These are phyloP conservation scores for Phenoliferia sp. DNA, from an alignment of 1,284 basidiomycete genomes.

Conservation along the genomic window DNA sequence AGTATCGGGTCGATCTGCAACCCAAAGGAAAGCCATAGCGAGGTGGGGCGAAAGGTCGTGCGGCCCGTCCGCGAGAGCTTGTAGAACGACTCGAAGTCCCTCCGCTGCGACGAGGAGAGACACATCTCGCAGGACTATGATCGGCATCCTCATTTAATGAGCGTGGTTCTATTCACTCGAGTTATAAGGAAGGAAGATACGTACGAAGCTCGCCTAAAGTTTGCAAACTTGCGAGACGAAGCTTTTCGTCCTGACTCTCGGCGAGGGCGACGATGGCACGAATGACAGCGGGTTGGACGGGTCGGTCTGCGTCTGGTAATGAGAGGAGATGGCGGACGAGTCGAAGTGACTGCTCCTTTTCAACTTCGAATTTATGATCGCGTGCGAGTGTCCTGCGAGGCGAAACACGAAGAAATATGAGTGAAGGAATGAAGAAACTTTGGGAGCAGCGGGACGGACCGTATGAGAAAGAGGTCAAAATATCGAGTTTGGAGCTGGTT, in stretches of 20 bases:
- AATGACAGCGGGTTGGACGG: constrained; percentile 62
- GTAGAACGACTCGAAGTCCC: constrained; percentile 80
- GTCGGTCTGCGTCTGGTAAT: constrained; percentile 40
- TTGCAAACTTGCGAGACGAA: constrained; percentile 76
- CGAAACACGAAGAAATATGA: background rate
- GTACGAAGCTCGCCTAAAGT: constrained; percentile 85
- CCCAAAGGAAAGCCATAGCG: constrained; percentile 74
- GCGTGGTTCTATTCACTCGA: background rate
- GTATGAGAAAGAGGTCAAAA: constrained; percentile 84
- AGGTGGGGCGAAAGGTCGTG: constrained; percentile 77
- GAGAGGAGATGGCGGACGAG: constrained; percentile 58
- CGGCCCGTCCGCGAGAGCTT: constrained; percentile 81
- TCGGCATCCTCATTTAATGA: background rate
- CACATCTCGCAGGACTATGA: constrained; percentile 63
- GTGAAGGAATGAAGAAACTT: background rate
- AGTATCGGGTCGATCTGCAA: constrained; percentile 80
- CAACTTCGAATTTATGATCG: constrained; percentile 74
- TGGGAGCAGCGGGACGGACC: constrained; percentile 49
- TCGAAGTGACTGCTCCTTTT: constrained; percentile 92
- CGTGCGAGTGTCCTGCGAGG: constrained; percentile 66
- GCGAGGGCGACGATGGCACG: constrained; percentile 87
- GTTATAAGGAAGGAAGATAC: constrained; percentile 37
- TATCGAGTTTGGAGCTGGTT: constrained; percentile 50
- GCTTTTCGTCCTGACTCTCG: constrained; percentile 85
- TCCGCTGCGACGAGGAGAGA: constrained; percentile 74